Evolutionary conservation across 371 early-diverging fungal species (phyloP), one percentile per base, ranked within the genome.

Genomic region (Batkoa obscura): DNA sequence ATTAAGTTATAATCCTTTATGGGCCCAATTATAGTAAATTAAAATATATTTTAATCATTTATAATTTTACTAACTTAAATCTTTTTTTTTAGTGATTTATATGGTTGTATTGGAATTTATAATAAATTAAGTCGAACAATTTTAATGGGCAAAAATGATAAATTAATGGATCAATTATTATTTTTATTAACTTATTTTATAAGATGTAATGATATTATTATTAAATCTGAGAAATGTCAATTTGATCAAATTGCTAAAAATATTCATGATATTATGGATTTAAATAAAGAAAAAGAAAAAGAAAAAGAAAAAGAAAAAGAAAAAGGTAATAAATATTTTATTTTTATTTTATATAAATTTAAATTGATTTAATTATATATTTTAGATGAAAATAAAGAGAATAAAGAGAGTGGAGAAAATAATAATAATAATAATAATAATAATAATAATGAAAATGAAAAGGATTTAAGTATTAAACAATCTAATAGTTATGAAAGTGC

Each of bases 151-250:
- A 62, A 67, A 57, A 62, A 70, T 12, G 63, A 66, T 1, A 70
- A 67, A 41, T 61, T 72, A 50, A 78, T 80, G 30, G 68, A 73
- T 30, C 71, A 77, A 10, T 66, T 80, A 2, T 56, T 80, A 2
- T 78, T 67, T 48, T 67, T 80, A 6, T 63, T 80, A 35, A 72
- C 74, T 37, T 80, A 80, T 56, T 70, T 80, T 36, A 75, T 80
- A 35, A 68, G 80, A 32, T 80, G 80, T 59, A 80, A 78, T 53
- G 80, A 80, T 59, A 75, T 80, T 8, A 76, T 72, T 58, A 72
- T 74, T 42, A 74, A 68, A 10, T 54, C 70, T 34, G 74, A 76
- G 50, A 63, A 66, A 31, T 30, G 30, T n/a, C 9, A 30, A 31
- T 31, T 43, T 33, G 55, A 55, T 17, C 31, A 41, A 32, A 45